phyloP scores from a whole-genome alignment of 139 green algal species.

The Chlamydomonas sphaeroides region DNA sequence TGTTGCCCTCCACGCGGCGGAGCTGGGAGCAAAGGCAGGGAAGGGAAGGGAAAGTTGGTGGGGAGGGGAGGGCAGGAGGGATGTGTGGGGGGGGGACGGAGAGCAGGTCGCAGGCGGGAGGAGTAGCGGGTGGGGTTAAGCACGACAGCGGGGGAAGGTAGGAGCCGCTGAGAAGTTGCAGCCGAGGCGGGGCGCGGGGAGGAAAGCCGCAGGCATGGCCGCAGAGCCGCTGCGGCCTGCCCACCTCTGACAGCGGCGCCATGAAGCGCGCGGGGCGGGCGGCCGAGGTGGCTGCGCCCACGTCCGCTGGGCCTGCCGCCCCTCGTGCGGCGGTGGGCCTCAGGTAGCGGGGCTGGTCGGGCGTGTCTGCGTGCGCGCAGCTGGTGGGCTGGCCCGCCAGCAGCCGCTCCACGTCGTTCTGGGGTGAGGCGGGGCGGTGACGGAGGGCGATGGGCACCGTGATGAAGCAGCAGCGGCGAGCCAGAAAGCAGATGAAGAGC shows the following conservation, averaged over 20 bases:
- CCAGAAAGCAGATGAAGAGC: too few relatives aligned
- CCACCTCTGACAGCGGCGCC: conserved; percentile 31
- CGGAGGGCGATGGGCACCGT: too few relatives aligned
- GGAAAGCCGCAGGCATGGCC: too few relatives aligned
- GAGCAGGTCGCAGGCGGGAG: too few relatives aligned
- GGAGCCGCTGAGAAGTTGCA: too few relatives aligned
- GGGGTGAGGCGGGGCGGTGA: too few relatives aligned
- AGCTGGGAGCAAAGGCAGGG: not conserved
- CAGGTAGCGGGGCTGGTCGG: conserved; percentile 15
- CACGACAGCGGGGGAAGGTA: too few relatives aligned
- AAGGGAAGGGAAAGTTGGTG: not conserved
- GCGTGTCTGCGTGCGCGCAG: not conserved
- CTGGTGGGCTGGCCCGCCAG: conserved; percentile 30
- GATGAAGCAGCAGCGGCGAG: too few relatives aligned
- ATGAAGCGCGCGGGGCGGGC: conserved; percentile 25
- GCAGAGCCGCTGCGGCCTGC: not conserved
- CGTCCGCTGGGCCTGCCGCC: not conserved
- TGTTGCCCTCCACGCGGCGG: conserved; percentile 42
- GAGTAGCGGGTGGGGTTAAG: too few relatives aligned
- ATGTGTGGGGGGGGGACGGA: too few relatives aligned
- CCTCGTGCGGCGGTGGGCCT: conserved; percentile 11
- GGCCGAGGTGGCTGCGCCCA: not conserved
- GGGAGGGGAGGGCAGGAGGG: not conserved
- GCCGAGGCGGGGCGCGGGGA: too few relatives aligned
- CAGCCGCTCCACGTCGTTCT: conserved; percentile 39